Percentiles rank a stretch among this genome's conserved stretches.
phyloP scores from a whole-genome alignment of 202 grass and related monocot genomes.

The Bolboschoenoplectus hybrid region DNA sequence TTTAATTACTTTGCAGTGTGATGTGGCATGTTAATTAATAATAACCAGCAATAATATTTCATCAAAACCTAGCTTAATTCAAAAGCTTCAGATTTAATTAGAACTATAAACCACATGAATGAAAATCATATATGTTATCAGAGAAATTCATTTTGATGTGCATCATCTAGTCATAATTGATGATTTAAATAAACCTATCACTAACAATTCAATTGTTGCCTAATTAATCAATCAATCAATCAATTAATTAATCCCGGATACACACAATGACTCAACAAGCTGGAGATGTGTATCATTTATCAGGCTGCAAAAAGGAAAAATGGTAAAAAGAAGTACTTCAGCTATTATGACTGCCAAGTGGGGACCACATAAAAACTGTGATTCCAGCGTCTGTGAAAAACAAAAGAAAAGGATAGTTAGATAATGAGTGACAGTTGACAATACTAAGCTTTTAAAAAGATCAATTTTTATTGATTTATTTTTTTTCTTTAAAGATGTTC shows the following conservation, averaged over 20 bases:
- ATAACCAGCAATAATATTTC: background rate
- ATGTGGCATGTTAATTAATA: background rate
- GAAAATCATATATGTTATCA: background rate
- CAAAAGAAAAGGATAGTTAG: slow-evolving; percentile 23
- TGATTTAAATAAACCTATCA: no score
- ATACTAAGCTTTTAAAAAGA: background rate
- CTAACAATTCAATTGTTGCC: background rate
- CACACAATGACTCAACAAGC: background rate
- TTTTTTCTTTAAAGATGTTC: background rate
- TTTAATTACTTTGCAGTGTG: background rate
- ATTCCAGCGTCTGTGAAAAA: background rate
- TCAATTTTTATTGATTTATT: background rate
- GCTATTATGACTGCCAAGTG: slow-evolving; percentile 18
- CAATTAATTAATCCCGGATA: background rate
- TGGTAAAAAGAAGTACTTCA: slow-evolving; percentile 3
- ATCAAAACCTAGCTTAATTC: background rate
- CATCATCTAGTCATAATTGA: no score
- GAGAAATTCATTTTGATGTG: background rate
- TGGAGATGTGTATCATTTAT: background rate
- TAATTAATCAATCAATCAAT: background rate
- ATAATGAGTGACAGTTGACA: slow-evolving; percentile 9
- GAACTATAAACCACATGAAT: background rate
- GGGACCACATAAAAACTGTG: background rate
- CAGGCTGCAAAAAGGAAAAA: background rate
- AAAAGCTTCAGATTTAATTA: background rate